phyloP scores from a whole-genome alignment of 805 yeast genomes.

The Metschnikowia cerradonensis region DNA sequence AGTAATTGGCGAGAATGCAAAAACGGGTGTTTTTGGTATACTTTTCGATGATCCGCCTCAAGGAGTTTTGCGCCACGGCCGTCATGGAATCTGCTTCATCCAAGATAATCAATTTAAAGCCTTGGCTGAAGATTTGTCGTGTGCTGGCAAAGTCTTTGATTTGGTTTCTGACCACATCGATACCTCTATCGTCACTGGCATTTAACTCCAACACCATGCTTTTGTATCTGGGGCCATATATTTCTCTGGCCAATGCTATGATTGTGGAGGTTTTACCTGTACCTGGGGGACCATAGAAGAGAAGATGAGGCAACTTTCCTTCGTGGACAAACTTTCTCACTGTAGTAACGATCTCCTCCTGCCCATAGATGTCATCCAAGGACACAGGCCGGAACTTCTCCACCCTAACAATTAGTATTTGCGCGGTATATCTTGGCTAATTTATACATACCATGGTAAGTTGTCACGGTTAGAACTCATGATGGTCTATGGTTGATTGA shows the following conservation, averaged over 20 bases:
- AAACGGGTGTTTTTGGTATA: slow-evolving; percentile 93
- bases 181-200: slow-evolving; percentile 97
- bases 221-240: slow-evolving; percentile 74
- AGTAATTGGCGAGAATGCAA: slow-evolving; percentile 91
- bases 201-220: slow-evolving; percentile 93
- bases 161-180: slow-evolving; percentile 95
- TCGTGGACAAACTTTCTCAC: slow-evolving; percentile 79
- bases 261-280: slow-evolving; percentile 91
- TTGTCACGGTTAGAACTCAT: slow-evolving; percentile 10
- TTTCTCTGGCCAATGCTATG: slow-evolving; percentile 79
- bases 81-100: slow-evolving; percentile 98
- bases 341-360: slow-evolving; percentile 78
- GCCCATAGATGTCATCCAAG: slow-evolving; percentile 88
- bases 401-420: slow-evolving; percentile 49
- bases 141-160: slow-evolving; percentile 96
- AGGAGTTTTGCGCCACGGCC: slow-evolving; percentile 77
- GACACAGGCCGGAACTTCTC: slow-evolving; percentile 90
- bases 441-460: slow-evolving; percentile 19
- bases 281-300: slow-evolving; percentile 95
- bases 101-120: slow-evolving; percentile 84
- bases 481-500: neutral
- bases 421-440: neutral
- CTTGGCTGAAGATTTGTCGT: slow-evolving; percentile 81
- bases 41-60: slow-evolving; percentile 82
- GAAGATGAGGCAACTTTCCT: slow-evolving; percentile 82